Base-by-base conservation (phyloP, 2,329 filamentous ascomycete species). In the Fusarium stilboides region DNA sequence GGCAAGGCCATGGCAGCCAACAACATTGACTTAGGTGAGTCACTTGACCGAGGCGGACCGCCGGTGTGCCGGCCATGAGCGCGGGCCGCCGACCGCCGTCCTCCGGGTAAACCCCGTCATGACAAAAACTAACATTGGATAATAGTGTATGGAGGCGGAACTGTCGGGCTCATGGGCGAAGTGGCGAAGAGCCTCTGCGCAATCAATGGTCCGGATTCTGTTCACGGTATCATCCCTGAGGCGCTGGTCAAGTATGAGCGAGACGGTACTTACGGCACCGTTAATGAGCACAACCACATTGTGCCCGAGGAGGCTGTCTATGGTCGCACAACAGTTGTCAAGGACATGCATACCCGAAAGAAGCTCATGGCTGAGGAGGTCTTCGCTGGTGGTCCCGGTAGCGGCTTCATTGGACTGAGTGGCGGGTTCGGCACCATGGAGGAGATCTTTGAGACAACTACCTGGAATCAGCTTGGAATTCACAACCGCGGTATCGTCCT, bases 401-500 rank as follows among this genome's bases (percentile, higher is more conserved):
- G 89, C 59, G 95, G 95, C 14, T 99, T 99, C 81, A 89, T 99
- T 40, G 94, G 94, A 28, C 83, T 99, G 62, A 89, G 88, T 57
- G 95, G 95, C 43, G 96, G 96, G 1, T 99, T 95, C 80, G 96
- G 96, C 20, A 99, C 96, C 3, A 87, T 98, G 78, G 96, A 99
- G 83, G 96, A 99, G 85, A 86, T 99, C 77, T 94, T 97, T 80
- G 93, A 97, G 83, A 89, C 93, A 4, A 90, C 90, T 26, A 97
- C 93, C 13, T 99, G 96, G 94, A 98, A 98, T 80, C 96, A 98
- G 83, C 82, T 99, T 50, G 95, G 96, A 1, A 98, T 99, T 70
- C 96, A 98, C 81, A 86, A 86, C 73, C 85, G 87, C 50, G 92
- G 92, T 5, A 90, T 98, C 45, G 90, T 95, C 55, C 83, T 98